These are phyloP conservation scores for Cordyceps cateniannulata DNA, from an alignment of 2,329 filamentous ascomycete genomes.

Conservation along the genomic window DNA sequence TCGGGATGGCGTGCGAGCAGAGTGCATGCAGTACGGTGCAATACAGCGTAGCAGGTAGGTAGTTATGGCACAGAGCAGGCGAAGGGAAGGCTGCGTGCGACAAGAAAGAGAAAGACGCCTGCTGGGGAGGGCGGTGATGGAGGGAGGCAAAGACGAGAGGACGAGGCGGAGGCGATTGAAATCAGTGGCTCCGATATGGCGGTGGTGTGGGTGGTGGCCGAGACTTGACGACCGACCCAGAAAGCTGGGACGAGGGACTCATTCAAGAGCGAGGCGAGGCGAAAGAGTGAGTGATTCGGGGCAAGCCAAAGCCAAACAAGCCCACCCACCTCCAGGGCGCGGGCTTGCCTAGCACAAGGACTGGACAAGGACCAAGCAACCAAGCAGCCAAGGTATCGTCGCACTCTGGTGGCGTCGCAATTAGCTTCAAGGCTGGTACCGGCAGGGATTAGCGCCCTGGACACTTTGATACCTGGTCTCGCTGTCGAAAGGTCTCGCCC, in stretches of 20 bases:
- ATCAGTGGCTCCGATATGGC: constrained; percentile 2
- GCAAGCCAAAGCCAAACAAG: background rate
- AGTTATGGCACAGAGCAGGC: background rate
- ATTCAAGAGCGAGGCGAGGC: background rate
- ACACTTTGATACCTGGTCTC: constrained; percentile 2
- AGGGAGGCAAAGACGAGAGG: constrained; percentile 4
- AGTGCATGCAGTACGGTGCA: background rate
- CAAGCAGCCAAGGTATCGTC: background rate
- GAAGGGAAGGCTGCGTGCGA: background rate
- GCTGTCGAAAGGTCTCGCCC: constrained; percentile 12
- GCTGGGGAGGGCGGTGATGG: constrained; percentile 3
- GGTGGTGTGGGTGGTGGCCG: constrained; percentile 8
- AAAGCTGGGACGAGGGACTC: constrained; percentile 7
- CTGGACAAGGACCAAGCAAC: no score
- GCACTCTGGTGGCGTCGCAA: constrained; percentile 9
- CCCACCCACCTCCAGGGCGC: background rate
- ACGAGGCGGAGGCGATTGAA: background rate
- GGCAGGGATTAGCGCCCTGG: constrained; percentile 9
- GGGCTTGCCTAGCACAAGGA: background rate
- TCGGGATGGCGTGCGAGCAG: background rate
- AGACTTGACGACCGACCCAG: constrained; percentile 10
- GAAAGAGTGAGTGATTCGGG: background rate
- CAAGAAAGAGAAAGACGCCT: background rate
- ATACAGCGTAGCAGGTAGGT: no score
- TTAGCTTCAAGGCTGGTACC: constrained; percentile 8